A percentile compares a stretch with the other conserved stretches of the same genome.
phyloP scores from a whole-genome alignment of 2,329 filamentous ascomycete genomes.

The Botryotinia narcissicola region DNA sequence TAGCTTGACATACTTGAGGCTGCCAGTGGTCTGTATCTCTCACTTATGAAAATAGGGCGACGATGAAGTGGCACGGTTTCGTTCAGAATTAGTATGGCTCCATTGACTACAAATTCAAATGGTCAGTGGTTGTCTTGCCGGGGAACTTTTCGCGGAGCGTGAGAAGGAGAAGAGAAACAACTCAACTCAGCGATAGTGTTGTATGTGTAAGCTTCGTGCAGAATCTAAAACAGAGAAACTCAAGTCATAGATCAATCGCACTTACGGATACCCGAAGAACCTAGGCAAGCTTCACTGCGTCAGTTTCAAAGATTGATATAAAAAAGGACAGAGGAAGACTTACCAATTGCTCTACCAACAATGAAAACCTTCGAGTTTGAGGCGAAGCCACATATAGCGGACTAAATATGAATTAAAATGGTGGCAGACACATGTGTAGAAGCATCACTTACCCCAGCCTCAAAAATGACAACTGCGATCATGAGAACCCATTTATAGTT shows the following conservation, averaged over 20 bases:
- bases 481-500: constrained; percentile 37
- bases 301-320: background rate
- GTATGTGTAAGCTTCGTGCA: background rate
- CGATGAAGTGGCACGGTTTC: constrained; percentile 24
- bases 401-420: constrained; percentile 26
- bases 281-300: constrained; percentile 29
- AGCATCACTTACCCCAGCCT: constrained; percentile 35
- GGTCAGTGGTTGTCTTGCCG: background rate
- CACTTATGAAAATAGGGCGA: constrained; percentile 21
- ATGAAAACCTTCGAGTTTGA: constrained; percentile 39
- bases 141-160: background rate
- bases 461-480: constrained; percentile 38
- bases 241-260: too few species aligned
- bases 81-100: constrained; percentile 32
- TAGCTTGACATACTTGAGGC: background rate
- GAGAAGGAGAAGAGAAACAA: too few species aligned
- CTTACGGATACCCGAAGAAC: constrained; percentile 28
- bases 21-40: fast-evolving
- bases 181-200: background rate
- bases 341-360: constrained; percentile 39
- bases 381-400: constrained; percentile 38
- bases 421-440: background rate
- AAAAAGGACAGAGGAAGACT: constrained; percentile 8
- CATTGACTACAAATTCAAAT: constrained; percentile 15
- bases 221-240: background rate